Evolutionary conservation across 2,329 filamentous ascomycete species (phyloP), one percentile per base, ranked within the genome.

Genomic region (Ceratocystis alfenasii): DNA sequence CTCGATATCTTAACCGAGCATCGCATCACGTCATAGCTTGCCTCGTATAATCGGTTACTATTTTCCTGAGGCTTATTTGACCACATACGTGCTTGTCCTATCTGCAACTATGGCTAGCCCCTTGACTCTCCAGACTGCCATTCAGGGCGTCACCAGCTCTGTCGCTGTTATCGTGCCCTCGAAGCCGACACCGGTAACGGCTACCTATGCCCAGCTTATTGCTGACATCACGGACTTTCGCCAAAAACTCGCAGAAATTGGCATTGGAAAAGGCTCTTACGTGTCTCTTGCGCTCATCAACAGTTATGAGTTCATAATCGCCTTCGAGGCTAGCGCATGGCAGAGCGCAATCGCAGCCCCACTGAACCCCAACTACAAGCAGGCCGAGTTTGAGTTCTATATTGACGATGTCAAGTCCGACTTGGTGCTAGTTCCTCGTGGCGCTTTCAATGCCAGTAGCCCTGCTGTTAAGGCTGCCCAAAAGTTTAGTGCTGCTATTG

Each of bases 361-460:
- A n/a, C 78, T 95, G 70, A 95, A 95, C 75, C 85, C 90, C 50
- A 87, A 86, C 57, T 95, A 95, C 79, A 95, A 92, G 78, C 89
- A 94, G 76, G 86, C 86, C 66, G 90, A 95, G 75, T 94, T 93
- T 74, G 90, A 94, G 74, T 95, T 95, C 76, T 95, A 94, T 76
- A 93, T 95, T 72, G 87, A 91, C 69, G 90, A 95, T 73, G 80
- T 95, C 71, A 89, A 86, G 73, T 93, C 90, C 4, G 87, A 87
- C 44, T 78, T 95, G 67, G 83, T 90, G 41, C 79, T 95, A 45
- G 87, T 95, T 8, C 89, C 90, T 12, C 80, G 80, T 70, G 89
- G 88, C 17, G 83, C 86, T 15, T 88, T 84, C 71, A 78, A 79
- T 10, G 80, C 85, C 70, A 79, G 86, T 73, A 85, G 84, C 8